These are phyloP conservation scores for Penicillium odoratum DNA, from an alignment of 495 filamentous ascomycete species.

Conservation along the genomic window DNA sequence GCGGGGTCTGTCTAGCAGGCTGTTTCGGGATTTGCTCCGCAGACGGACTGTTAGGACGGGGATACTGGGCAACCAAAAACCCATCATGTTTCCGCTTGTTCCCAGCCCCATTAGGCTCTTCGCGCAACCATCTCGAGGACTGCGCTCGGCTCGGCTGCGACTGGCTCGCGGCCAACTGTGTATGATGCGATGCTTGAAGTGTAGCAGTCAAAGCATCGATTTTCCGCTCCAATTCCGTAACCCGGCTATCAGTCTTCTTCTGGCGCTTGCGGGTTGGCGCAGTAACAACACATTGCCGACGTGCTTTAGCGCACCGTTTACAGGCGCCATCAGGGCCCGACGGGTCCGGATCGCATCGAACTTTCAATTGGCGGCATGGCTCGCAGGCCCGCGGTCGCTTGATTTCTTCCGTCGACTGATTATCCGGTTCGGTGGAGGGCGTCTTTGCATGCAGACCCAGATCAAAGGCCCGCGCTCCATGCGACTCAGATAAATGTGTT, in stretches of 20 bases:
- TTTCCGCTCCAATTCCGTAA: slow-evolving; percentile 92
- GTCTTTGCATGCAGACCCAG: background rate
- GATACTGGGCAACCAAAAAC: slow-evolving; percentile 22
- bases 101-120: slow-evolving; percentile 15
- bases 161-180: slow-evolving; percentile 5
- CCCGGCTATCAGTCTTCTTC: slow-evolving; percentile 90
- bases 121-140: slow-evolving; percentile 16
- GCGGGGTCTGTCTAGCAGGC: slow-evolving; percentile 9
- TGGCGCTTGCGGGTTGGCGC: slow-evolving; percentile 81
- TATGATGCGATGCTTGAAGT: slow-evolving; percentile 53
- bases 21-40: slow-evolving; percentile 24
- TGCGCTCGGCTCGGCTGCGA: slow-evolving; percentile 6
- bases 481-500: slow-evolving; percentile 16
- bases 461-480: background rate
- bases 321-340: slow-evolving; percentile 64
- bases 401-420: slow-evolving; percentile 48
- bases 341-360: slow-evolving; percentile 74
- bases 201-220: slow-evolving; percentile 85
- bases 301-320: slow-evolving; percentile 83
- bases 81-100: slow-evolving; percentile 28
- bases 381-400: slow-evolving; percentile 92
- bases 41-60: slow-evolving; percentile 25
- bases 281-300: slow-evolving; percentile 76
- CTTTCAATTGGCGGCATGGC: slow-evolving; percentile 85
- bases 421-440: slow-evolving; percentile 30